A percentile compares a stretch with the other conserved stretches of the same genome.
phyloP scores from a whole-genome alignment of 1,139 yeast species.

The Arxiozyma bovina region DNA sequence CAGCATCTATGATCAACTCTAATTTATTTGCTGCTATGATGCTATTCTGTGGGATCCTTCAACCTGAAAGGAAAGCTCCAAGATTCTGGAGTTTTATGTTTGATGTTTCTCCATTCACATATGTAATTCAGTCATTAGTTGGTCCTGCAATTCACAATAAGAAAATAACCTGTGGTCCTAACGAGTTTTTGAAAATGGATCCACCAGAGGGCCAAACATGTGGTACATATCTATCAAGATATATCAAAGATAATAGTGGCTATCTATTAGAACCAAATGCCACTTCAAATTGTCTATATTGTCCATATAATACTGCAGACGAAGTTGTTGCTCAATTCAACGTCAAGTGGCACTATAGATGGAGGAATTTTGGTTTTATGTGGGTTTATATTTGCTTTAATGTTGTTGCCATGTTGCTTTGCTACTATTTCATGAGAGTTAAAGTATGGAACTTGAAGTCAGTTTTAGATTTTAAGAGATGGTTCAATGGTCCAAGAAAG shows the following conservation, averaged over 20 bases:
- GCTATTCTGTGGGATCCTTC: conserved; percentile 54
- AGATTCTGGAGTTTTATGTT: conserved; percentile 53
- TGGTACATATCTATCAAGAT: conserved; percentile 35
- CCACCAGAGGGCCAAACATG: conserved; percentile 47
- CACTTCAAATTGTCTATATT: conserved; percentile 39
- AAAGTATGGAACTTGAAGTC: conserved; percentile 29
- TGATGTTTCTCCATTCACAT: conserved; percentile 47
- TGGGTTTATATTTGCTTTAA: conserved; percentile 42
- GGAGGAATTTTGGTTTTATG: conserved; percentile 56
- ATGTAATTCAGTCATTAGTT: conserved; percentile 42
- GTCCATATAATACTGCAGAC: conserved; percentile 39
- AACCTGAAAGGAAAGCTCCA: conserved; percentile 40
- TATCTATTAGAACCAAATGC: conserved; percentile 37
- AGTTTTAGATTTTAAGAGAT: conserved; percentile 27
- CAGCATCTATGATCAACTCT: conserved; percentile 41
- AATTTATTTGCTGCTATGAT: conserved; percentile 39
- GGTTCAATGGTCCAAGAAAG: conserved; percentile 32
- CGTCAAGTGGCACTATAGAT: conserved; percentile 38
- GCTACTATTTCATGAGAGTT: conserved; percentile 34
- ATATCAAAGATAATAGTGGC: conserved; percentile 36
- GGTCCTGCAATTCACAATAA: conserved; percentile 38
- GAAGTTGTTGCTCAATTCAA: conserved; percentile 36
- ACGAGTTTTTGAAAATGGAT: conserved; percentile 40
- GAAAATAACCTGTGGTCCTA: conserved; percentile 37
- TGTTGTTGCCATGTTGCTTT: conserved; percentile 35